These are phyloP conservation scores for Kodamaea jinghongensis DNA, from an alignment of 805 yeast species.

Conservation along the genomic window DNA sequence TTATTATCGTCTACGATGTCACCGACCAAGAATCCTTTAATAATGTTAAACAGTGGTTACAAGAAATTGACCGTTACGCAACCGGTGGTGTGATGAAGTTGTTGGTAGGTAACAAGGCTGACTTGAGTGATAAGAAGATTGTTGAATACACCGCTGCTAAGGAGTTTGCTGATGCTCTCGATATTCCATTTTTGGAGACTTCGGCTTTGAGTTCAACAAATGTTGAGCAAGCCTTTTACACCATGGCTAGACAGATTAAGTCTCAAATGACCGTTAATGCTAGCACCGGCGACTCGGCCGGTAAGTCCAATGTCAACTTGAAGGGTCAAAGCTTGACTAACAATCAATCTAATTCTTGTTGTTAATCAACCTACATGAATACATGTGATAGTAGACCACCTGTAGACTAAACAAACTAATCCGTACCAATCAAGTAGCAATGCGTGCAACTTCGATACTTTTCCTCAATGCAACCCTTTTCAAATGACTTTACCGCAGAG, in stretches of 20 bases:
- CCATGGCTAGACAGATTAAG: slow-evolving; percentile 98
- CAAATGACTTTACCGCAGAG: too few relatives aligned
- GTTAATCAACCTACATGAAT: slow-evolving; percentile 19
- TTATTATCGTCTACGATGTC: slow-evolving; percentile 95
- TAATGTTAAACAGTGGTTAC: slow-evolving; percentile 97
- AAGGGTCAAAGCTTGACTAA: slow-evolving; percentile 59
- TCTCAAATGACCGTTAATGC: slow-evolving; percentile 81
- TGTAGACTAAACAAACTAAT: too few relatives aligned
- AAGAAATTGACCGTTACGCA: slow-evolving; percentile 97
- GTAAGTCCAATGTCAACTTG: slow-evolving; percentile 67
- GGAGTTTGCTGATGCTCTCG: slow-evolving; percentile 94
- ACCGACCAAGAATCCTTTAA: slow-evolving; percentile 96
- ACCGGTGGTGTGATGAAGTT: slow-evolving; percentile 96
- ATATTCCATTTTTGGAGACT: slow-evolving; percentile 93
- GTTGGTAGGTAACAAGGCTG: slow-evolving; percentile 95
- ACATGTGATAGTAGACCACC: too few relatives aligned
- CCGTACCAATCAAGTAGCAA: too few relatives aligned
- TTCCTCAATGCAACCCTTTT: too few relatives aligned
- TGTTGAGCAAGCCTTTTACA: slow-evolving; percentile 97
- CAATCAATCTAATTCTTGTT: slow-evolving; percentile 39
- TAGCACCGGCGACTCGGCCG: slow-evolving; percentile 33
- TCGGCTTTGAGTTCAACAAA: slow-evolving; percentile 93
- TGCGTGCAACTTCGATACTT: too few relatives aligned
- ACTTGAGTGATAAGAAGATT: slow-evolving; percentile 86
- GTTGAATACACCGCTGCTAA: slow-evolving; percentile 95